These are phyloP conservation scores for Pelargonium citronellum DNA, from an alignment of 441 rosid genomes.

Conservation along the genomic window DNA sequence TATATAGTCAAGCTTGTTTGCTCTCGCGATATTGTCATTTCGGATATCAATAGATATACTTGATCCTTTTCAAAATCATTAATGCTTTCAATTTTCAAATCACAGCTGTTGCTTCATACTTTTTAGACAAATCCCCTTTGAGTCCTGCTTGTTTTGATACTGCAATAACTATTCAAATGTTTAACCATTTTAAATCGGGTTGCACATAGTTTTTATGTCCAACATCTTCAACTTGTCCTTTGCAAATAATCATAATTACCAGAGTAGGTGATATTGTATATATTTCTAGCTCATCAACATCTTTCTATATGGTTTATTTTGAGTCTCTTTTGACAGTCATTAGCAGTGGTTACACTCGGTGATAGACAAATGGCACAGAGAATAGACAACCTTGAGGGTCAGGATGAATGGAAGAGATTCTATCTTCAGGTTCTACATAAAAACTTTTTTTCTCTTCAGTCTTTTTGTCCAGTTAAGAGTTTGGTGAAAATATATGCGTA, in stretches of 20 bases:
- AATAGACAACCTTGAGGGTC: constrained; percentile 78
- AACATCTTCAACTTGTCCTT: too few species aligned
- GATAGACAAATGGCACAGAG: constrained; percentile 96
- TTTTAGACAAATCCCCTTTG: background rate
- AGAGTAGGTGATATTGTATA: too few species aligned
- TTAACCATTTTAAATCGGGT: too few species aligned
- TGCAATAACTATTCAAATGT: too few species aligned
- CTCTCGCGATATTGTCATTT: background rate
- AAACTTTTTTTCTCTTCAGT: background rate
- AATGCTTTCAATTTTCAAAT: background rate
- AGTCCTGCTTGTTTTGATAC: too few species aligned
- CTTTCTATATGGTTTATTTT: background rate
- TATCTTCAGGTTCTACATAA: constrained; percentile 83
- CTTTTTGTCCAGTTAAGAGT: too few species aligned
- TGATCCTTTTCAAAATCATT: background rate
- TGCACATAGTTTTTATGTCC: too few species aligned
- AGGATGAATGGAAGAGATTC: constrained; percentile 90
- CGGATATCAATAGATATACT: background rate
- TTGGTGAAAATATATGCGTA: too few species aligned
- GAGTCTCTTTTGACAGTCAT: constrained; percentile 42
- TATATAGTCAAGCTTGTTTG: background rate
- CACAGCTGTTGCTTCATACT: background rate
- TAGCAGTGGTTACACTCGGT: constrained; percentile 97
- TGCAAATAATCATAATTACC: too few species aligned
- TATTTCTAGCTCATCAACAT: too few species aligned